A percentile compares a stretch with the other conserved stretches of the same genome.
Conservation (phyloP, 2,329 filamentous ascomycete species). For the Triangularia verruculosa region DNA sequence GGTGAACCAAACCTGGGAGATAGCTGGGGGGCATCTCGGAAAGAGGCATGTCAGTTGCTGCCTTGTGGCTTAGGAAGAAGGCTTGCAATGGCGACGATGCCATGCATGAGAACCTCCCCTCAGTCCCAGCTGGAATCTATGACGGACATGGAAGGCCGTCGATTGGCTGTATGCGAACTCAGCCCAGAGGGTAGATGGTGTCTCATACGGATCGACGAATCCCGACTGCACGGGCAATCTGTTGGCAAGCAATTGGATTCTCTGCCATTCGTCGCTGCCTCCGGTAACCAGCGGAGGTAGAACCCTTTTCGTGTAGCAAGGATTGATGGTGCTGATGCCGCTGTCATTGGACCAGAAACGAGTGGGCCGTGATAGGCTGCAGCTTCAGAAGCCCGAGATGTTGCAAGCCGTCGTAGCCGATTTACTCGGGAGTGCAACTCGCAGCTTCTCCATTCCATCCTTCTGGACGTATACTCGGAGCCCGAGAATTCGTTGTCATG, state of each 20-base stretch:
- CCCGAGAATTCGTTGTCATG: background rate
- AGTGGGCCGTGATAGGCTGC: conserved; percentile 3
- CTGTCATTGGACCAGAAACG: conserved; percentile 24
- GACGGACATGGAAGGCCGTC: background rate
- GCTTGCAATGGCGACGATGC: background rate
- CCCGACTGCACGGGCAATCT: background rate
- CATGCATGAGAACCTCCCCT: background rate
- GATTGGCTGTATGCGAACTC: background rate
- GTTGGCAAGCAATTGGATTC: background rate
- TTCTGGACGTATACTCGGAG: background rate
- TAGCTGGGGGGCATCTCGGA: background rate
- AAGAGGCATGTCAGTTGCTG: conserved; percentile 11
- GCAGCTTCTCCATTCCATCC: background rate
- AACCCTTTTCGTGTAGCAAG: conserved; percentile 9
- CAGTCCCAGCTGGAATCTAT: background rate
- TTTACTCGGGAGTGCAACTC: background rate
- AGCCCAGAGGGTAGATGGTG: background rate
- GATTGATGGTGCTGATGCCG: conserved; percentile 10
- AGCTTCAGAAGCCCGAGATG: background rate
- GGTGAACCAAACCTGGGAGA: conserved; percentile 11
- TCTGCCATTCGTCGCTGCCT: conserved; percentile 10
- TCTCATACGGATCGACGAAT: conserved; percentile 6
- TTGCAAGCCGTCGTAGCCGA: background rate
- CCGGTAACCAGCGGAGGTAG: background rate
- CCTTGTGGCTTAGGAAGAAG: conserved; percentile 13